Percentiles rank a stretch among this genome's conserved stretches.
Evolutionary conservation across 2,329 filamentous ascomycete genomes (phyloP).

Genomic region (Colletotrichum incanum): DNA sequence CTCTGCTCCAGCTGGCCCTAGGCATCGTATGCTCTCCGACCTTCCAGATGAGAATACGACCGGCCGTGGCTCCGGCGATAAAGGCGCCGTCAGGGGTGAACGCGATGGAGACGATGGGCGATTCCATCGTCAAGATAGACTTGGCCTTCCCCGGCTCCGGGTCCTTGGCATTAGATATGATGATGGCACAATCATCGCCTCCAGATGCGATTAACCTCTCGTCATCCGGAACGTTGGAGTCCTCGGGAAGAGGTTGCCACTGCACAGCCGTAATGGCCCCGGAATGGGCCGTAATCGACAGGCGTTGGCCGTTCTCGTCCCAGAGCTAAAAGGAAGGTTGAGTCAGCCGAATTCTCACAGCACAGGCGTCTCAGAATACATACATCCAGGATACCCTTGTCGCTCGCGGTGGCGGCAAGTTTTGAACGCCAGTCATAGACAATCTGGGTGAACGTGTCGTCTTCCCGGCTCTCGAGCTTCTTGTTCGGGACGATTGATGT

Average conservation of each 20-base stretch:
- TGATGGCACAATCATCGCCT: slow-evolving; percentile 74
- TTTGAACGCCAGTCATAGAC: slow-evolving; percentile 70
- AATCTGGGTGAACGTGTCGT: slow-evolving; percentile 69
- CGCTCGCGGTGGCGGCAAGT: slow-evolving; percentile 72
- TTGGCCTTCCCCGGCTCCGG: slow-evolving; percentile 68
- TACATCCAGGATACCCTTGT: slow-evolving; percentile 74
- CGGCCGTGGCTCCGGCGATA: slow-evolving; percentile 73
- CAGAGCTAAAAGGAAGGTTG: slow-evolving; percentile 61
- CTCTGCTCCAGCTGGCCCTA: slow-evolving; percentile 72
- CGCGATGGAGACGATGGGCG: slow-evolving; percentile 70
- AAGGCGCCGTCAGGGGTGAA: slow-evolving; percentile 77
- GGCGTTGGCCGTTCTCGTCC: slow-evolving; percentile 68
- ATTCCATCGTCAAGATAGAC: slow-evolving; percentile 74
- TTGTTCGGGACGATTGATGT: slow-evolving; percentile 61
- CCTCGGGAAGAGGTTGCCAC: slow-evolving; percentile 70
- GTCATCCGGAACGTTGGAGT: slow-evolving; percentile 53
- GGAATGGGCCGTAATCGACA: slow-evolving; percentile 72
- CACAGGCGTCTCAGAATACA: slow-evolving; percentile 50
- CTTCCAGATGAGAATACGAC: slow-evolving; percentile 76
- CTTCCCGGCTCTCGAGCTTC: slow-evolving; percentile 68
- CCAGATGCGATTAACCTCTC: slow-evolving; percentile 74
- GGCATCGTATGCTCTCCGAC: slow-evolving; percentile 72
- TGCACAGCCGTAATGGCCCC: slow-evolving; percentile 71
- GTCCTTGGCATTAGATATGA: slow-evolving; percentile 73
- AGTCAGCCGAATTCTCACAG: slow-evolving; percentile 26